Evolutionary conservation across 441 rosid genomes (phyloP).

Genomic region (Erodium moschatum): DNA sequence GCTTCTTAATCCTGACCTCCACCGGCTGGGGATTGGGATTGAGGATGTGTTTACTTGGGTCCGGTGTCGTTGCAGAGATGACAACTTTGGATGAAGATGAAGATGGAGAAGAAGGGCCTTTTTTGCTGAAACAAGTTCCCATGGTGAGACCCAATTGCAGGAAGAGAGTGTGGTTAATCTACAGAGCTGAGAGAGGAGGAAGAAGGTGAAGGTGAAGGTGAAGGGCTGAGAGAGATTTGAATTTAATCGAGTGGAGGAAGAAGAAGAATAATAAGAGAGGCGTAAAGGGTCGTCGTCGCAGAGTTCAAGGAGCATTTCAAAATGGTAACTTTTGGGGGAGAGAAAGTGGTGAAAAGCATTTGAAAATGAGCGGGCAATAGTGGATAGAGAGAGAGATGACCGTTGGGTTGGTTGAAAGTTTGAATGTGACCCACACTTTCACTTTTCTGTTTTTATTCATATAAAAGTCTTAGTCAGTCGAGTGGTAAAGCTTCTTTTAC

Average conservation of each 20-base stretch:
- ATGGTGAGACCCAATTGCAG: constrained; percentile 20
- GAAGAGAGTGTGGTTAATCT: neutral
- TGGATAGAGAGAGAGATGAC: neutral
- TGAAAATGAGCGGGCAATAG: constrained; percentile 20
- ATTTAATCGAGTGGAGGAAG: neutral
- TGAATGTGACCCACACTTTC: no score
- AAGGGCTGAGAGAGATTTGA: neutral
- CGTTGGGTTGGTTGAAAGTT: no score
- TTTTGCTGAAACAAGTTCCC: constrained; percentile 70
- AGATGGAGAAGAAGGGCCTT: constrained; percentile 16
- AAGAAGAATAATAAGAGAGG: constrained; percentile 5
- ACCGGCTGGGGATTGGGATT: neutral
- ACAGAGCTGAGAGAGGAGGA: neutral
- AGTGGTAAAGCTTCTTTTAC: no score
- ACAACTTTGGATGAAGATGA: no score
- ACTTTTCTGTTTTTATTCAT: no score
- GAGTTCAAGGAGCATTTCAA: constrained; percentile 21
- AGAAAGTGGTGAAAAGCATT: constrained; percentile 13
- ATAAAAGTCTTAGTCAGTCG: no score
- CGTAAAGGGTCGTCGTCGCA: neutral
- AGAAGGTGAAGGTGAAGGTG: no score
- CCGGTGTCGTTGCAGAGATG: neutral
- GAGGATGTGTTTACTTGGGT: neutral
- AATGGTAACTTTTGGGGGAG: constrained; percentile 15
- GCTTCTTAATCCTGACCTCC: neutral